phyloP scores from a whole-genome alignment of 2,329 filamentous ascomycete genomes.

The Fusarium irregulare region DNA sequence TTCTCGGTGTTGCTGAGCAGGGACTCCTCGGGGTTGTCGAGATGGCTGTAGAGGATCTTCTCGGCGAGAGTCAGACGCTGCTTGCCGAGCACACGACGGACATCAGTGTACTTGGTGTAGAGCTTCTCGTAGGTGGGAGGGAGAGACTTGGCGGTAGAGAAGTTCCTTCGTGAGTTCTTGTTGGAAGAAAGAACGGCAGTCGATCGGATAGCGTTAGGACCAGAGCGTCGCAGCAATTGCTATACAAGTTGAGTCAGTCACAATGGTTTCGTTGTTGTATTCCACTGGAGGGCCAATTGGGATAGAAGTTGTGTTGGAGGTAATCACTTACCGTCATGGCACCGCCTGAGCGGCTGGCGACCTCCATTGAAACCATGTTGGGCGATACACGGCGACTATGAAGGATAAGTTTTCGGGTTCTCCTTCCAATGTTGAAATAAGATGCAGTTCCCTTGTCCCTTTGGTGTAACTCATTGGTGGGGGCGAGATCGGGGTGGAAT shows the following conservation, averaged over 20 bases:
- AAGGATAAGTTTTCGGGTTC: conserved; percentile 32
- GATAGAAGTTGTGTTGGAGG: not conserved
- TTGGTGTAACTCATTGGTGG: conserved; percentile 33
- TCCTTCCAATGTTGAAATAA: conserved; percentile 13
- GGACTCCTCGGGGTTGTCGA: conserved; percentile 89
- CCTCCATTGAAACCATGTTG: conserved; percentile 63
- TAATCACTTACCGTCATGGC: conserved; percentile 57
- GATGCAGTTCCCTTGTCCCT: conserved; percentile 15
- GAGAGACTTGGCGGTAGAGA: conserved; percentile 57
- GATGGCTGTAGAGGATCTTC: conserved; percentile 97
- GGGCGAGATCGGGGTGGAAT: conserved; percentile 47
- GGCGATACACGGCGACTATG: conserved; percentile 30
- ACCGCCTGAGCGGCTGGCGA: conserved; percentile 61
- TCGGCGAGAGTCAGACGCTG: conserved; percentile 86
- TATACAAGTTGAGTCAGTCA: conserved; percentile 41
- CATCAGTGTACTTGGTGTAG: conserved; percentile 79
- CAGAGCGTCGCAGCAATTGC: conserved; percentile 53
- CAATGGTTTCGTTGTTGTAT: not conserved
- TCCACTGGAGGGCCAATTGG: conserved; percentile 13
- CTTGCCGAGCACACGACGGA: conserved; percentile 76
- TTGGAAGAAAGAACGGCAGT: conserved; percentile 44
- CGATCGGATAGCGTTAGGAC: conserved; percentile 48
- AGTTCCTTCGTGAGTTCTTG: conserved; percentile 51
- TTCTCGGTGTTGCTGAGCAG: conserved; percentile 85
- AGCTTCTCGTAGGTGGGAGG: conserved; percentile 85